These are phyloP conservation scores for Neoboletus brunneissimus DNA, from an alignment of 768 basidiomycete species.

Conservation along the genomic window DNA sequence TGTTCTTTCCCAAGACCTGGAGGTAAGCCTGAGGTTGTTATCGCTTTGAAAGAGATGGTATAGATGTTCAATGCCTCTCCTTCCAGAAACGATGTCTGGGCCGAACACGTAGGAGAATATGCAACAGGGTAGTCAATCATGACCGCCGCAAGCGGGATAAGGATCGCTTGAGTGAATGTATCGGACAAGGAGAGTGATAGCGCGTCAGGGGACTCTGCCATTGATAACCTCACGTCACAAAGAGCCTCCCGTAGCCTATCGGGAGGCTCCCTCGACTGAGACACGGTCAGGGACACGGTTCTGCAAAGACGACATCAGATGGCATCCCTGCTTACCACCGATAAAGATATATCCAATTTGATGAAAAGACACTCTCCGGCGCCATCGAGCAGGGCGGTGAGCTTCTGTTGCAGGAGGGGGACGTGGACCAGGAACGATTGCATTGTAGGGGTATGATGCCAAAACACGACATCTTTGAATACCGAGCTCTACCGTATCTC, in stretches of 20 bases:
- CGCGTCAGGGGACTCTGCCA: constrained; percentile 7
- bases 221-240: not conserved
- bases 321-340: constrained; percentile 18
- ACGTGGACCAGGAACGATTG: constrained; percentile 59
- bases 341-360: constrained; percentile 12
- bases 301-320: not conserved
- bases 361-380: constrained; percentile 17
- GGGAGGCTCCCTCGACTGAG: constrained; percentile 14
- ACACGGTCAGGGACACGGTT: not conserved
- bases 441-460: constrained; percentile 44
- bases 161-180: constrained; percentile 23
- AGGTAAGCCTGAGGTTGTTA: not conserved
- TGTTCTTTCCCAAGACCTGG: constrained; percentile 24
- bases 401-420: constrained; percentile 13
- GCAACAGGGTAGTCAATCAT: constrained; percentile 62
- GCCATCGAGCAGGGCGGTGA: constrained; percentile 4
- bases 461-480: constrained; percentile 43
- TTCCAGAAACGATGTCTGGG: constrained; percentile 41
- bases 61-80: constrained; percentile 51
- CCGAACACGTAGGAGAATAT: constrained; percentile 45
- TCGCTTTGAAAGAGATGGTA: constrained; percentile 26
- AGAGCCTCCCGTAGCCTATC: constrained; percentile 15
- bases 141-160: constrained; percentile 55
- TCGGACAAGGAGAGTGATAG: constrained; percentile 32
- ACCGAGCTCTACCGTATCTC: constrained; percentile 6